Percentiles rank a stretch among this genome's conserved stretches.
phyloP scores from a whole-genome alignment of 768 basidiomycete species.

The Pleurotus cornucopiae region DNA sequence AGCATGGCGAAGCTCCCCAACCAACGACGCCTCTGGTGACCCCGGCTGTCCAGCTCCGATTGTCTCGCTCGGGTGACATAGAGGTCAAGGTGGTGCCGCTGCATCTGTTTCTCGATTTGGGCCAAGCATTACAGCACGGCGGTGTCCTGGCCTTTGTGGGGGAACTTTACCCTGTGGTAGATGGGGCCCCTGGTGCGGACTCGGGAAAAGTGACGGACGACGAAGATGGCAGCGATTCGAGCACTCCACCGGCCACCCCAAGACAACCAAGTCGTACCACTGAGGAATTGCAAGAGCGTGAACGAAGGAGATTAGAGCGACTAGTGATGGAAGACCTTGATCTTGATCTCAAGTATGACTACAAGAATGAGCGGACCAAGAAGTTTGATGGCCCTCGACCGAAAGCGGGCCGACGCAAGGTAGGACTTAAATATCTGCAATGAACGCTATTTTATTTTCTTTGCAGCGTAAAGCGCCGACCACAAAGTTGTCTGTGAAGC shows the following conservation, averaged over 20 bases:
- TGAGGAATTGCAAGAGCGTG: slow-evolving; percentile 24
- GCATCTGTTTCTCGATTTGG: slow-evolving; percentile 76
- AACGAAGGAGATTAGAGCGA: slow-evolving; percentile 40
- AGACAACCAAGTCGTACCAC: slow-evolving; percentile 10
- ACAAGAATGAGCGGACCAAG: no score
- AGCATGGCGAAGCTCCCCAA: neutral
- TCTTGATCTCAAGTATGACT: slow-evolving; percentile 41
- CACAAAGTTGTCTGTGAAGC: slow-evolving; percentile 25
- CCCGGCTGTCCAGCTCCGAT: neutral
- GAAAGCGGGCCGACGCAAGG: no score
- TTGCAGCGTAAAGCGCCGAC: slow-evolving; percentile 8
- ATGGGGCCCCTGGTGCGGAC: neutral
- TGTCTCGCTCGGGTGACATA: neutral
- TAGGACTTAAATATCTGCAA: no score
- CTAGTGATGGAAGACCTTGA: slow-evolving; percentile 59
- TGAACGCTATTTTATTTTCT: neutral
- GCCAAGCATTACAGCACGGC: slow-evolving; percentile 30
- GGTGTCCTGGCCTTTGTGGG: slow-evolving; percentile 46
- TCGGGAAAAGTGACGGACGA: slow-evolving; percentile 11
- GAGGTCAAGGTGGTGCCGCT: slow-evolving; percentile 54
- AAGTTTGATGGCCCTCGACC: no score
- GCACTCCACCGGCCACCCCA: slow-evolving; percentile 35
- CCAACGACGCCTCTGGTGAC: neutral
- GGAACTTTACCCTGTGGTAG: slow-evolving; percentile 18
- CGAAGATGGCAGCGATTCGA: slow-evolving; percentile 25